These are phyloP conservation scores for Decorospora gaudefroyi DNA, from an alignment of 2,329 filamentous ascomycete genomes.

Conservation along the genomic window DNA sequence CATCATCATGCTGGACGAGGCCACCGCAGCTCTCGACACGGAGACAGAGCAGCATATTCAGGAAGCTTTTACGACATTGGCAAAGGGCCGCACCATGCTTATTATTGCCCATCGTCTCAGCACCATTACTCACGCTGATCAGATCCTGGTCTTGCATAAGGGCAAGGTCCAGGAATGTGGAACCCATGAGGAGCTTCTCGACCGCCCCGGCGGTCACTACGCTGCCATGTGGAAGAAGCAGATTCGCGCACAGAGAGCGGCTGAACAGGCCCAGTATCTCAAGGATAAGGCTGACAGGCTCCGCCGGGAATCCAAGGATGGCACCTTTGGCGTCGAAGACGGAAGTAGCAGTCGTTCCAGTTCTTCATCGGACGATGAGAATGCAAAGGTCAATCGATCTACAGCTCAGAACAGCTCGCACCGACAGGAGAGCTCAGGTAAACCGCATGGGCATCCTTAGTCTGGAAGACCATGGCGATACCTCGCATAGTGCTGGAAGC, in stretches of 20 bases:
- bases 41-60: slow-evolving; percentile 95
- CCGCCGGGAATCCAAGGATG: slow-evolving; percentile 55
- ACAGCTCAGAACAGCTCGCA: slow-evolving; percentile 13
- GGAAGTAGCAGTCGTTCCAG: slow-evolving; percentile 47
- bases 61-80: slow-evolving; percentile 78
- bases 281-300: slow-evolving; percentile 57
- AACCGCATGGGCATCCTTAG: slow-evolving; percentile 39
- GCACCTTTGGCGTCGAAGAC: slow-evolving; percentile 40
- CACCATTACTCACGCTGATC: slow-evolving; percentile 60
- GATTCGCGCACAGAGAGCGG: slow-evolving; percentile 55
- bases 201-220: slow-evolving; percentile 52
- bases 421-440: slow-evolving; percentile 22
- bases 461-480: slow-evolving; percentile 1
- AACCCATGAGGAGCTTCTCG: slow-evolving; percentile 57
- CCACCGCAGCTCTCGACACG: slow-evolving; percentile 86
- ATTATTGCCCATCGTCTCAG: slow-evolving; percentile 80
- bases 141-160: slow-evolving; percentile 60
- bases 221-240: slow-evolving; percentile 59
- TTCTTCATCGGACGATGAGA: slow-evolving; percentile 42
- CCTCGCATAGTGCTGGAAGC: slow-evolving; percentile 1
- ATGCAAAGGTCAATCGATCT: slow-evolving; percentile 30
- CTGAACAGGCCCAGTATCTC: slow-evolving; percentile 55
- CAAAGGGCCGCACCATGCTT: slow-evolving; percentile 84
- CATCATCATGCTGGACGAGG: slow-evolving; percentile 92
- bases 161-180: slow-evolving; percentile 58